A percentile compares a stretch with the other conserved stretches of the same genome.
phyloP scores from a whole-genome alignment of 371 early-diverging fungal genomes.

The Gilbertella persicaria region DNA sequence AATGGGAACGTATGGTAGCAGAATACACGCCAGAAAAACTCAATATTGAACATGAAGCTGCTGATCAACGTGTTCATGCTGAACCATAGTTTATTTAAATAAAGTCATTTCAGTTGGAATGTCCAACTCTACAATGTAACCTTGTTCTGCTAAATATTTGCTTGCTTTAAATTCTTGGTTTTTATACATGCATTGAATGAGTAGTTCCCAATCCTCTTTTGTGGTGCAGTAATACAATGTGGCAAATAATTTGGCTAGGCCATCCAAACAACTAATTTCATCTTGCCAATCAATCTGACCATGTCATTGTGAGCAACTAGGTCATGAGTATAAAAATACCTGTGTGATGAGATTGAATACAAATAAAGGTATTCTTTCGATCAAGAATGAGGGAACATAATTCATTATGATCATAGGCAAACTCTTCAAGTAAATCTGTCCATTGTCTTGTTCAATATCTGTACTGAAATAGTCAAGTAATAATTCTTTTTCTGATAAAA shows the following conservation, averaged over 20 bases:
- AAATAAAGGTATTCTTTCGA: constrained; percentile 78
- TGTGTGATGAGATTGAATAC: constrained; percentile 67
- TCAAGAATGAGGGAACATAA: constrained; percentile 60
- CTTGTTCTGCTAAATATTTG: background rate
- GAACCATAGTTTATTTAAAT: background rate
- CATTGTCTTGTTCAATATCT: background rate
- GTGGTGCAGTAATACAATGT: constrained; percentile 57
- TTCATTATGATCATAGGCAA: constrained; percentile 72
- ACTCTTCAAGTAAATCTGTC: background rate
- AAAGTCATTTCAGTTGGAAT: background rate
- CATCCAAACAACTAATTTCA: constrained; percentile 74
- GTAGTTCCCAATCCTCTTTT: background rate
- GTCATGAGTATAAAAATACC: constrained; percentile 16
- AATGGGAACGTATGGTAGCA: constrained; percentile 33
- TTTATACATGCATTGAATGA: background rate
- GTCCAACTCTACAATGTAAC: constrained; percentile 2
- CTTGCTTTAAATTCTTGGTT: background rate
- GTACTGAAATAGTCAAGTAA: background rate
- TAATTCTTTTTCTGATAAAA: too few species aligned
- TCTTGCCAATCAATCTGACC: constrained; percentile 70
- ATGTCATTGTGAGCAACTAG: too few species aligned
- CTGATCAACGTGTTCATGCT: background rate
- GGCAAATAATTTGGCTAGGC: constrained; percentile 62
- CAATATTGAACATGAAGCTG: background rate
- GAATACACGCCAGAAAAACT: constrained; percentile 25